Evolutionary conservation across 169 alveolate species (phyloP).

Genomic region (Plasmodium coatneyi): DNA sequence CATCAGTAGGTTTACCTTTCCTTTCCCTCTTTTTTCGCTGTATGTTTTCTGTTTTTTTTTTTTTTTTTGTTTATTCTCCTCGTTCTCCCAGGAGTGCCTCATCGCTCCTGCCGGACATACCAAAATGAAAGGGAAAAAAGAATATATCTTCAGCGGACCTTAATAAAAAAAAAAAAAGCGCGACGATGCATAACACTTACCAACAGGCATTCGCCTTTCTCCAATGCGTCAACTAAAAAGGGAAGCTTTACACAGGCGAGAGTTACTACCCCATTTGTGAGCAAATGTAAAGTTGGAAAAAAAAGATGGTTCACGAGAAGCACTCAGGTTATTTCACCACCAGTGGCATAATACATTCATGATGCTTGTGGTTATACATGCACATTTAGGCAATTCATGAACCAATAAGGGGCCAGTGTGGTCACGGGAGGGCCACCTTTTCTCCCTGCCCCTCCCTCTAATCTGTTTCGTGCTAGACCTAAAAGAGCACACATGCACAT

Average conservation of each 20-base stretch:
- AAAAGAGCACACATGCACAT: background rate
- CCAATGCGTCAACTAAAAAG: background rate
- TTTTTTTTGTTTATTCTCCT: background rate
- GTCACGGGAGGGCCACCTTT: background rate
- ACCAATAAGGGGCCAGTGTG: background rate
- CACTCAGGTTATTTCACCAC: background rate
- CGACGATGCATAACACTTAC: background rate
- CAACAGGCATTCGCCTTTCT: background rate
- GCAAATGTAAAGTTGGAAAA: background rate
- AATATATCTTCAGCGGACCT: background rate
- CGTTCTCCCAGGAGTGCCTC: background rate
- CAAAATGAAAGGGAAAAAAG: background rate
- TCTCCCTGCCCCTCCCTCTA: background rate
- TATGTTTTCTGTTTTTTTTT: background rate
- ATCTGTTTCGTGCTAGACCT: background rate
- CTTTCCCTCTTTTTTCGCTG: background rate
- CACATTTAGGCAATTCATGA: background rate
- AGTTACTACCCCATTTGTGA: background rate
- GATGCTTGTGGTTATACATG: background rate
- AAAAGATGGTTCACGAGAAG: background rate
- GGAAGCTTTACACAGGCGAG: background rate
- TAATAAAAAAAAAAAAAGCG: background rate
- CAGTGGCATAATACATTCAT: background rate
- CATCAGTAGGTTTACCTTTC: background rate
- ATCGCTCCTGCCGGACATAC: background rate